Percentiles rank a stretch among this genome's conserved stretches.
Evolutionary conservation across 495 filamentous ascomycete genomes (phyloP).

Genomic region (Ascobolus immersus): DNA sequence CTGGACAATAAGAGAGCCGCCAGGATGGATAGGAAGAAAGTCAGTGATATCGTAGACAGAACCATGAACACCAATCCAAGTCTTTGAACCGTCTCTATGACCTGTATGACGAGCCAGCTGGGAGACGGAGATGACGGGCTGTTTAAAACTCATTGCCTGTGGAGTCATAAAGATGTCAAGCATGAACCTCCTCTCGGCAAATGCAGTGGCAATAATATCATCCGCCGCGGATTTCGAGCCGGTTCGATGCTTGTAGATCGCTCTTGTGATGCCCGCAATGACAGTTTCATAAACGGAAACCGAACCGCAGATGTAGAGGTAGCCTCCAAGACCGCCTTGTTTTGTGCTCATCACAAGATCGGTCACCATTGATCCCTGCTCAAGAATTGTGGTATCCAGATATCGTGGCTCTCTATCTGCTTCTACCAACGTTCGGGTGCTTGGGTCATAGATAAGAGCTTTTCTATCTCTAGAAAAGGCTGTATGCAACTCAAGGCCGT

Average conservation of each 20-base stretch:
- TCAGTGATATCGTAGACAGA: conserved; percentile 27
- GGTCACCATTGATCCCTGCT: conserved; percentile 22
- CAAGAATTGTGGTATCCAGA: conserved; percentile 24
- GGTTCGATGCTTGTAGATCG: conserved; percentile 24
- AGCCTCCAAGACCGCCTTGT: conserved; percentile 25
- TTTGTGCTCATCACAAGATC: conserved; percentile 29
- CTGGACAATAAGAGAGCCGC: conserved; percentile 25
- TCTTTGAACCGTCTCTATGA: conserved; percentile 22
- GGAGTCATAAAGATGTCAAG: conserved; percentile 31
- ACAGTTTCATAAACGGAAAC: conserved; percentile 29
- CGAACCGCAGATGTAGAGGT: conserved; percentile 27
- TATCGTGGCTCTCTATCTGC: conserved; percentile 25
- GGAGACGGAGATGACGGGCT: conserved; percentile 23
- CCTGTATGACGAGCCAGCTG: conserved; percentile 24
- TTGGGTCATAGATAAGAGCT: conserved; percentile 22
- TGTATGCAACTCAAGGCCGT: conserved; percentile 25
- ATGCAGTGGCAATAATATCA: conserved; percentile 23
- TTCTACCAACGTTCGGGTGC: conserved; percentile 20
- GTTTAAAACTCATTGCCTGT: conserved; percentile 23
- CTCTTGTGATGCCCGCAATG: conserved; percentile 25
- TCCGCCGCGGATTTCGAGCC: conserved; percentile 24
- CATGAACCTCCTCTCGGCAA: conserved; percentile 28
- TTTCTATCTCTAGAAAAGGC: conserved; percentile 25
- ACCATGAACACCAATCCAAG: conserved; percentile 28
- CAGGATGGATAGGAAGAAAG: conserved; percentile 25